Base-by-base conservation (phyloP, 768 basidiomycete genomes). In the Dioszegia hungarica region DNA sequence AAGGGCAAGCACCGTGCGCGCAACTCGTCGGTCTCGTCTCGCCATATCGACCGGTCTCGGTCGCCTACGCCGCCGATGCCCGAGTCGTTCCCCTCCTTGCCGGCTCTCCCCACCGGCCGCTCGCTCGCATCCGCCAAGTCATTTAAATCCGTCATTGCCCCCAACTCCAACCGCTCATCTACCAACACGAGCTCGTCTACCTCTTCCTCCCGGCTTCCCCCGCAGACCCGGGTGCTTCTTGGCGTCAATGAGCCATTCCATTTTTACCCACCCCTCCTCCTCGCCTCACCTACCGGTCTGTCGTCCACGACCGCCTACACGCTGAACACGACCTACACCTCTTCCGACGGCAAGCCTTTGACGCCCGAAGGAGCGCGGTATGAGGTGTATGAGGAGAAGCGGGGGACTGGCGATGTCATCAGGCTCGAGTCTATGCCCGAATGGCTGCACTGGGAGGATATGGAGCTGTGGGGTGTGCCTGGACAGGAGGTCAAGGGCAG, bases 391-490 rank as follows among this genome's bases (percentile, higher is more conserved):
- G 48, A 62, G 44, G 58, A 61, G 33, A 55, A 45, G 43, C 22
- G 37, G n/a, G n/a, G n/a, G 27, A 20, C 33, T 1, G 58, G 59
- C 15, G 52, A 44, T 29, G 40, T n/a, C 3, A 33, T 45, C 19
- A 29, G 41, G 25, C 44, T 62, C 17, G 53, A 33, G 40, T 34
- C 31, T 5, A 54, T 74, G 47, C 73, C 72, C 12, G 59, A 50
- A 14, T 75, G 72, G 72, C 41, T 75, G 36, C 61, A 68, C 36
- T 75, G 72, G 52, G 72, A 73, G 25, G 69, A 63, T 55, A 62
- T 66, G 48, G 72, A 73, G 44, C 56, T 75, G 37, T 73, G 72
- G 67, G 73, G 73, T n/a, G 64, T 71, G n/a, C 67, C 73, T 2
- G 52, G 55, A 11, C 58, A 64, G 28, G 59, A 54, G 34, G 63